Percentiles rank a stretch among this genome's conserved stretches.
phyloP scores from a whole-genome alignment of 179 eudicot genomes.

The Pouteria campechiana region DNA sequence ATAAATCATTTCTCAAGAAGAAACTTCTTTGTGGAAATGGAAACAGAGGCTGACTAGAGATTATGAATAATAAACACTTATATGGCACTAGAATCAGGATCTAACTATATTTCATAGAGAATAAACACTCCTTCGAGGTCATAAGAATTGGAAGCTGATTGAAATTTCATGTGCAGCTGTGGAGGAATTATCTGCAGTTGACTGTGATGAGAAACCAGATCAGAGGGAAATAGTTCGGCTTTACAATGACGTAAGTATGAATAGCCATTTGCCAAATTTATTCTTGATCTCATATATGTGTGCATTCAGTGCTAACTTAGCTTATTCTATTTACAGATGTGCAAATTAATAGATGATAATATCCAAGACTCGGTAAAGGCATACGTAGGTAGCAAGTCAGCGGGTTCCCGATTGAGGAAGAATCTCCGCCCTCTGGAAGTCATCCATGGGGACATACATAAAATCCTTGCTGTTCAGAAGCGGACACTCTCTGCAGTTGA shows the following conservation, averaged over 20 bases:
- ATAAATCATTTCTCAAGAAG: no score
- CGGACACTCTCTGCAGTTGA: no score
- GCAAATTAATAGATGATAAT: constrained; percentile 36
- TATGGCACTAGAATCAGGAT: no score
- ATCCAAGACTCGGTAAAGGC: constrained; percentile 28
- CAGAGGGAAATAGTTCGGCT: constrained; percentile 46
- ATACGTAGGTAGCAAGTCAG: constrained; percentile 23
- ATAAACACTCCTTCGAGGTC: no score
- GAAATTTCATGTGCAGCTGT: constrained; percentile 52
- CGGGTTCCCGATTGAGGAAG: constrained; percentile 21
- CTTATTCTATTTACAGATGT: constrained; percentile 36
- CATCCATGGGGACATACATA: constrained; percentile 22
- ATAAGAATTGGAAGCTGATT: no score
- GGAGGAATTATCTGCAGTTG: constrained; percentile 29
- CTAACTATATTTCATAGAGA: no score
- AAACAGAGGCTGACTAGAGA: no score
- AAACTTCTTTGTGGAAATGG: no score
- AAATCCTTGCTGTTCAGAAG: constrained; percentile 23
- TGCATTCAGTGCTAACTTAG: no score
- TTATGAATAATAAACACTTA: no score
- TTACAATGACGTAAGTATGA: constrained; percentile 68
- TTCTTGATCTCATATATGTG: no score
- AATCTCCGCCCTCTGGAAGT: constrained; percentile 32
- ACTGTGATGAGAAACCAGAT: constrained; percentile 37
- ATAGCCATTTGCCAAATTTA: no score